phyloP scores from a whole-genome alignment of 2,329 filamentous ascomycete species.

The Penicillium crustosum region DNA sequence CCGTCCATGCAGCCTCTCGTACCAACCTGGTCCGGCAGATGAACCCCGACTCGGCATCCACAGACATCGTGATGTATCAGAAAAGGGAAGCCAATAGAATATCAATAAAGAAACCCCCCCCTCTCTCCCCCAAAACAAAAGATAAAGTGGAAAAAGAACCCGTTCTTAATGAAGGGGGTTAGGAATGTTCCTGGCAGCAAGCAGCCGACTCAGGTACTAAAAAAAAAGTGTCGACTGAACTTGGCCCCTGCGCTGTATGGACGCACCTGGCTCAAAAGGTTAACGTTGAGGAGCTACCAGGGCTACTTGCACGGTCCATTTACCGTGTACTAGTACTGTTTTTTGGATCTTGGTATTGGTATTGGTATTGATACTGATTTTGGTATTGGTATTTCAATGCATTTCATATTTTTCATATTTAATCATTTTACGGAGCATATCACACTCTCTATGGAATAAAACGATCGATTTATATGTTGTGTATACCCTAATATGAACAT shows the following conservation, averaged over 20 bases:
- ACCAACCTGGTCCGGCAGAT: conserved; percentile 1
- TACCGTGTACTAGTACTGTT: background rate
- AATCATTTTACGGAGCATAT: too few species aligned
- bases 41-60: background rate
- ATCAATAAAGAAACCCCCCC: background rate
- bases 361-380: too few species aligned
- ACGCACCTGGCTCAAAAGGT: conserved; percentile 29
- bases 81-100: background rate
- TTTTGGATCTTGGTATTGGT: background rate
- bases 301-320: conserved; percentile 4
- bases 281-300: conserved; percentile 17
- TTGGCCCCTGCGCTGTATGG: conserved; percentile 14
- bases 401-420: background rate
- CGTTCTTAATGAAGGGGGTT: background rate
- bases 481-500: too few species aligned
- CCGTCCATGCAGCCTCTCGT: conserved; percentile 2
- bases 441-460: too few species aligned
- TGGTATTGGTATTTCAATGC: background rate
- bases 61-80: background rate
- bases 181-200: conserved; percentile 18
- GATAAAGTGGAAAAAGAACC: conserved; percentile 5
- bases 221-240: conserved; percentile 9
- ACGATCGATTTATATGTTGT: too few species aligned
- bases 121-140: too few species aligned
- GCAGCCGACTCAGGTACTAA: conserved; percentile 10